Evolutionary conservation across 176 grass and related monocot genomes (phyloP), one percentile per base, ranked within the genome.

Genomic region (Eleusine coracana): DNA sequence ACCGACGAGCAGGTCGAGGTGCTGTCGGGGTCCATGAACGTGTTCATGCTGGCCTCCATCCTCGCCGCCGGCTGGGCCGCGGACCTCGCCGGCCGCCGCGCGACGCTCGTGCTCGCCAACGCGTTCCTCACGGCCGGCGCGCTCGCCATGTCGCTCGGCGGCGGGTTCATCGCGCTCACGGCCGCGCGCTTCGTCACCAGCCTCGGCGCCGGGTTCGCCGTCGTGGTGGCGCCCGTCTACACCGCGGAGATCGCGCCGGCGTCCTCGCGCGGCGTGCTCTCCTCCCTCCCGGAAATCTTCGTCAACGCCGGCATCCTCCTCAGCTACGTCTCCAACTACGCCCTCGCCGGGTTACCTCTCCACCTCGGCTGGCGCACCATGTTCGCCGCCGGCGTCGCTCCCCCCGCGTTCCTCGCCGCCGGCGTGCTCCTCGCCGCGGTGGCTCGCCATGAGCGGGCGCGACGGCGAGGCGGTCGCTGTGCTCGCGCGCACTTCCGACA

Each of bases 371-470:
- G 88, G 88, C 79, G 88, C 3, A 7, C 64, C 45, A 90, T 90
- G 88, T 90, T 60, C 55, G 84, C 6, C 17, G 31, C 54, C 12
- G 84, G 88, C 54, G 65, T 17, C 0, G 0, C 75, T 0, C 84
- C 88, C 0, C 74, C 89, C 0, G 44, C 77, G 11, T 9, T 88
- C 36, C 81, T 91, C 14, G 85, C 71, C 44, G 61, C 70, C 3
- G 85, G 5, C 76, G 54, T 86, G 28, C 74, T 88, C 44, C 13
- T 94, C 92, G 7, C 92, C 92, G 4, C 87, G 89, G 29, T 94
- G 92, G 87, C 89, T 94, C 0, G 89, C 78, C 23, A 82, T 94
- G 89, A 78, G 86, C 61, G 89, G 89, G 1, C 84, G 82, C 66
- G n/a, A 83, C 55, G 79, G 3, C 34, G 84, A 81, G 8, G 90